Base-by-base conservation (phyloP, 2,329 filamentous ascomycete genomes). In the Myotisia sp. region DNA sequence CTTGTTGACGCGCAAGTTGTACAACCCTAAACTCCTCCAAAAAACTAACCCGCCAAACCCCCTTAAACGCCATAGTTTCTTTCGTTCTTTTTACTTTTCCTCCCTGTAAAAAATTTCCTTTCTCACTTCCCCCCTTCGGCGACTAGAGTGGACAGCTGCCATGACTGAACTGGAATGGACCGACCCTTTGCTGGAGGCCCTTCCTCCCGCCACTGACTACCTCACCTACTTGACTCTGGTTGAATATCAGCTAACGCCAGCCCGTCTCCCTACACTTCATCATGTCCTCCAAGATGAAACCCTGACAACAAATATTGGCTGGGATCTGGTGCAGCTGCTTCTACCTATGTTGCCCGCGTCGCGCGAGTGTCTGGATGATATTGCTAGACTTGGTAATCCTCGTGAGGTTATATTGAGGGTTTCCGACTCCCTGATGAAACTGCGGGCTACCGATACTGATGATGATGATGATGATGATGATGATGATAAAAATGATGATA, bases 161-260 rank as follows among this genome's bases (percentile, higher is more conserved):
- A 52, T 54, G 48, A 37, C 50, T 12, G 50, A 57, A 18, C 6
- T 14, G 17, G 14, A 51, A 36, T 39, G 44, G 22, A 52, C 59
- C 29, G 55, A 63, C 39, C 71, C 71, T 27, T 60, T 77, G 34
- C 53, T 75, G 41, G 59, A 66, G 44, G 70, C 73, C 17, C 53
- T 74, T 29, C 74, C 74, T 6, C 74, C 74, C 3, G 65, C 62
- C 8, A 74, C 71, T 3, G 74, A 78, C 51, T 72, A 75, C 47
- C 54, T 76, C 37, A 76, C 71, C n/a, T 78, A 78, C 48, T 61
- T 76, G 30, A 77, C 74, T 9, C 60, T 77, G 27, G 54, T 78
- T 34, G 74, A 77, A 47, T 74, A 76, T 54, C 74, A 76, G 46
- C 58, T 78, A 31, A 74, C 64, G 5, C 59, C 63, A 22, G 64